A percentile compares a stretch with the other conserved stretches of the same genome.
These are phyloP conservation scores for Chrysophaeum taylorii DNA, from an alignment of 352 stramenopile genomes.

Conservation along the genomic window DNA sequence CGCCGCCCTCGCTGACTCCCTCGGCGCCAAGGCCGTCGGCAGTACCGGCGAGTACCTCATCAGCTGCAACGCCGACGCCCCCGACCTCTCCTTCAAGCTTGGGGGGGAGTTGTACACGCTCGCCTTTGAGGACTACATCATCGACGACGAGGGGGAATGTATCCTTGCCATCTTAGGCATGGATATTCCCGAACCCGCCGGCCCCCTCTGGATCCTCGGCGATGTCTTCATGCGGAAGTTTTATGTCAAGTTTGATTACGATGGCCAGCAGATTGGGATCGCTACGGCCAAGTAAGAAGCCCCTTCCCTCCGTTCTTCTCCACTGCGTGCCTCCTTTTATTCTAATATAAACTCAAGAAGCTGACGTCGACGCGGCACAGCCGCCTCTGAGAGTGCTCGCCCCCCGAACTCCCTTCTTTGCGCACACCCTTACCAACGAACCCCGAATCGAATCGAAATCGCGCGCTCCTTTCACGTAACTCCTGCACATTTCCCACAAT, in stretches of 20 bases:
- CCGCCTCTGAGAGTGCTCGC: too few species aligned
- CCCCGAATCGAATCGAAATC: too few species aligned
- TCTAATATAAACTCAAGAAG: too few species aligned
- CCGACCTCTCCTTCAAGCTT: slow-evolving; percentile 82
- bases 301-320: too few species aligned
- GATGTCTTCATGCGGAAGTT: slow-evolving; percentile 90
- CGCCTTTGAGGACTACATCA: slow-evolving; percentile 77
- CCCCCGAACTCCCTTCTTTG: too few species aligned
- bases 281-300: slow-evolving; percentile 16
- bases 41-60: slow-evolving; percentile 86
- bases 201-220: slow-evolving; percentile 87
- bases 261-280: slow-evolving; percentile 22
- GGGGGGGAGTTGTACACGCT: slow-evolving; percentile 77
- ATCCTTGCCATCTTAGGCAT: slow-evolving; percentile 90
- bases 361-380: too few species aligned
- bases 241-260: slow-evolving; percentile 84
- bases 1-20: too few species aligned
- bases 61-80: slow-evolving; percentile 70
- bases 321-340: too few species aligned
- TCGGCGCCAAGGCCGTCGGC: slow-evolving; percentile 78
- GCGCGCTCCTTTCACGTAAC: too few species aligned
- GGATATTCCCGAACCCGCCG: slow-evolving; percentile 67
- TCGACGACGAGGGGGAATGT: slow-evolving; percentile 76
- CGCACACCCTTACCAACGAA: too few species aligned
- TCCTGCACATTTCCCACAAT: too few species aligned